These are phyloP conservation scores for Penicillium sp. DNA, from an alignment of 2,329 filamentous ascomycete species.

Conservation along the genomic window DNA sequence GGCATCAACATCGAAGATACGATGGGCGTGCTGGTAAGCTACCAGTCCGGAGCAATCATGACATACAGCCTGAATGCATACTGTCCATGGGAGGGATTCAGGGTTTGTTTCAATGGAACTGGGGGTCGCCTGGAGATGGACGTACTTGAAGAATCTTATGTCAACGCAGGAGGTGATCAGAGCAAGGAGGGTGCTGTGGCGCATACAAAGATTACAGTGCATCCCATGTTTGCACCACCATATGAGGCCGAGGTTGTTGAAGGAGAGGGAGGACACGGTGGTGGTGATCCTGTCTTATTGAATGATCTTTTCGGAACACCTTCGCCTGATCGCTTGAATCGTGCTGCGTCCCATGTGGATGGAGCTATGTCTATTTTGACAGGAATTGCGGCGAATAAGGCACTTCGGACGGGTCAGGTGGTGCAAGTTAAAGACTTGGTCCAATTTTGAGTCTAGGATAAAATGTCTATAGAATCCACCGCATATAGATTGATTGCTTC, in stretches of 20 bases:
- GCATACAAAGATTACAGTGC: conserved; percentile 37
- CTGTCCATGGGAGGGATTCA: conserved; percentile 52
- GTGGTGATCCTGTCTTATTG: conserved; percentile 59
- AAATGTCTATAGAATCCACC: not conserved
- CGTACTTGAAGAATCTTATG: conserved; percentile 63
- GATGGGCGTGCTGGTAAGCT: conserved; percentile 61
- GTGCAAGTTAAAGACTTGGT: conserved; percentile 54
- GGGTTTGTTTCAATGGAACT: conserved; percentile 45
- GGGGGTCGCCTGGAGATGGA: conserved; percentile 61
- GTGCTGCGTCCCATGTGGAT: conserved; percentile 60
- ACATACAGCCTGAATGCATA: conserved; percentile 60
- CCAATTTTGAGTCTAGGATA: conserved; percentile 1
- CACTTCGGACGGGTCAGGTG: conserved; percentile 58
- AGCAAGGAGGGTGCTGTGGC: conserved; percentile 34
- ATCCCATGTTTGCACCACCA: conserved; percentile 59
- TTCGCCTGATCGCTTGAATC: conserved; percentile 49
- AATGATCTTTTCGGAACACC: conserved; percentile 58
- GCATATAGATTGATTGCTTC: no score
- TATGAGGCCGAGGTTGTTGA: conserved; percentile 55
- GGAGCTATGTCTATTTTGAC: conserved; percentile 61
- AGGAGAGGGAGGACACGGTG: conserved; percentile 58
- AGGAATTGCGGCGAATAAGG: conserved; percentile 60
- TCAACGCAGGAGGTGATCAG: conserved; percentile 56
- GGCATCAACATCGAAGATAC: conserved; percentile 67
- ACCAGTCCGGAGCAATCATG: conserved; percentile 57